Percentiles rank a stretch among this genome's conserved stretches.
Evolutionary conservation across 2,329 filamentous ascomycete species (phyloP).

Genomic region (Aureobasidium sp.): DNA sequence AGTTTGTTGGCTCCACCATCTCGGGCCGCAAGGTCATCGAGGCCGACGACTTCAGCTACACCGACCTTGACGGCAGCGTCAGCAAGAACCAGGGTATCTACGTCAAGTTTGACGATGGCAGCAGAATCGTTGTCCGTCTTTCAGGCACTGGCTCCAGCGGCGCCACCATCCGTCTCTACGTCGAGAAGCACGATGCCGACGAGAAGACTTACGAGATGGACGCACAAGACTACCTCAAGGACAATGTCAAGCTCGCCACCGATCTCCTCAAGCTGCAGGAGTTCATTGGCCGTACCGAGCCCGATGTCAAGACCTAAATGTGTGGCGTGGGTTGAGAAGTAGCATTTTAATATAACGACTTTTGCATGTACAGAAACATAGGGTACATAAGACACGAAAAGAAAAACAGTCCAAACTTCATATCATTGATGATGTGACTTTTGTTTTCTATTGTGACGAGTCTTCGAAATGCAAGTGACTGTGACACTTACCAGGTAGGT

Average conservation of each 20-base stretch:
- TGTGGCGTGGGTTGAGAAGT: neutral
- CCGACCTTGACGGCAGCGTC: constrained; percentile 93
- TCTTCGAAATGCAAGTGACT: too few relatives aligned
- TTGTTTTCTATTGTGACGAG: too few relatives aligned
- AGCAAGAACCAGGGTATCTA: constrained; percentile 94
- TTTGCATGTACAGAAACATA: constrained; percentile 4
- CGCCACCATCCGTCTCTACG: constrained; percentile 91
- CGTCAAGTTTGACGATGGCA: constrained; percentile 88
- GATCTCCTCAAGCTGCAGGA: constrained; percentile 87
- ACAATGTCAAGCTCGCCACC: constrained; percentile 78
- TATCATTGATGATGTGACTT: too few relatives aligned
- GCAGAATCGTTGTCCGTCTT: constrained; percentile 87
- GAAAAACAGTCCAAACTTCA: constrained; percentile 3
- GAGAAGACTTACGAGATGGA: constrained; percentile 68
- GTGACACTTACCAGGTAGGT: neutral
- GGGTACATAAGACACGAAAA: constrained; percentile 1
- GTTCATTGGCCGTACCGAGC: constrained; percentile 83
- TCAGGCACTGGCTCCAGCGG: constrained; percentile 93
- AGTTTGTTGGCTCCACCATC: constrained; percentile 79
- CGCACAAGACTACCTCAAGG: constrained; percentile 88
- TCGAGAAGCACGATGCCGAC: constrained; percentile 90
- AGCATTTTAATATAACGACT: constrained; percentile 9
- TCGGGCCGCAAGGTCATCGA: constrained; percentile 76
- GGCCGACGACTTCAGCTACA: constrained; percentile 96
- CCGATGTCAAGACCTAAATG: constrained; percentile 85